Base-by-base conservation (phyloP, 2,329 filamentous ascomycete genomes). In the Mycosphaerella arachidis region DNA sequence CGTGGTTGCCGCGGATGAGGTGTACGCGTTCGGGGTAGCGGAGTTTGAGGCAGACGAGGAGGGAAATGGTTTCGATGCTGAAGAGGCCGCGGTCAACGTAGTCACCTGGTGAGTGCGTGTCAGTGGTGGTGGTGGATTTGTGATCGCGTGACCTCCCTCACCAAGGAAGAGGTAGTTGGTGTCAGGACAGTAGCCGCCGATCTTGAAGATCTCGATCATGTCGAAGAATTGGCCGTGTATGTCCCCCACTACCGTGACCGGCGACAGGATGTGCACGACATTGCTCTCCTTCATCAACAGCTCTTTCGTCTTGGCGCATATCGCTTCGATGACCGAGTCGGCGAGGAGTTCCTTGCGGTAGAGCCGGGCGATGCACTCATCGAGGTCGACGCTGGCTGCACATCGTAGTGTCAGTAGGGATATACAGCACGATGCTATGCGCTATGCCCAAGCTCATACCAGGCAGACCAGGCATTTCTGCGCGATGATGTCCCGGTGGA, bases 271-370 rank as follows among this genome's bases (percentile, higher is more conserved):
- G 76, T 99, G 94, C 62, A 99, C 94, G 64, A 99, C 94, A 78
- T 99, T 99, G 84, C 93, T 97, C 85, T 99, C 94, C 74, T 95
- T 93, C 94, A 99, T 99, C 68, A 99, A 84, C 69, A 99, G 83
- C 81, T 99, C 94, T 75, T 99, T 99, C 24, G 95, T 94, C 77
- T 99, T 99, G 76, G 94, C 92, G 80, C 94, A 99, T 86, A 99
- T 93, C 71, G 94, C 94, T 80, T 99, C 94, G 77, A 99, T 93
- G 67, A 99, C 92, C 46, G 93, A 96, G 78, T 99, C 94, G 71
- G 94, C 92, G 60, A 99, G 86, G 61, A 99, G 85, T 76, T 97
- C 94, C 76, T 96, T 97, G 74, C 94, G 93, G 79, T 97, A 97
- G 56, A 99, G 85, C 68, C 93, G 89, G 74, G 91, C 87, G 79